Evolutionary conservation across 148 eudicot species (phyloP).

Genomic region (Rhododendron williamsianum): DNA sequence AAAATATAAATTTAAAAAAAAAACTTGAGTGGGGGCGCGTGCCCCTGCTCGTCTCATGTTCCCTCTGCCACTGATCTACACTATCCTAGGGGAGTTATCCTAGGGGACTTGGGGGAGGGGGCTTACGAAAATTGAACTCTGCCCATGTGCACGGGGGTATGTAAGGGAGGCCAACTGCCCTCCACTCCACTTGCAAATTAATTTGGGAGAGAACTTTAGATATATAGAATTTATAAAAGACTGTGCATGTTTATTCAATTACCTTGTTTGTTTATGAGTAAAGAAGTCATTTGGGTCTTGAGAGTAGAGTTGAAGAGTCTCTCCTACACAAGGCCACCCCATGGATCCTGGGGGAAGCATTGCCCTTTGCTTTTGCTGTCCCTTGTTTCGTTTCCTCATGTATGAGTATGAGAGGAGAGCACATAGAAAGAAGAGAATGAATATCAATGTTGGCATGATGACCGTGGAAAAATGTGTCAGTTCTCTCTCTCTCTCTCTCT

Average conservation of each 20-base stretch:
- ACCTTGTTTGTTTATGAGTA: constrained; percentile 58
- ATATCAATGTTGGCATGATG: background rate
- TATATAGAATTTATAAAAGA: background rate
- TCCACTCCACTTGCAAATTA: too few species aligned
- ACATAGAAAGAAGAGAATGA: constrained; percentile 20
- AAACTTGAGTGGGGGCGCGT: too few species aligned
- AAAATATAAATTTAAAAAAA: too few species aligned
- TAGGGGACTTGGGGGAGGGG: too few species aligned
- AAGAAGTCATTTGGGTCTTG: constrained; percentile 66
- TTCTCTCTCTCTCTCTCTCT: background rate
- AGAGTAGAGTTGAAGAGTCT: constrained; percentile 74
- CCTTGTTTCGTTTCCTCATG: constrained; percentile 14
- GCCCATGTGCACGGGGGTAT: too few species aligned
- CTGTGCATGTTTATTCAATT: background rate
- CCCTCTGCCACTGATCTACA: too few species aligned
- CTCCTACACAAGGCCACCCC: constrained; percentile 87
- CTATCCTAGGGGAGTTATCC: too few species aligned
- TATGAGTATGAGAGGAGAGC: constrained; percentile 21
- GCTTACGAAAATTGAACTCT: too few species aligned
- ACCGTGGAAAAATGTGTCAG: background rate
- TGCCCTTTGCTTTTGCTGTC: constrained; percentile 22
- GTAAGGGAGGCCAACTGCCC: too few species aligned
- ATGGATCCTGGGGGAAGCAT: constrained; percentile 81
- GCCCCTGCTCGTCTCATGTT: too few species aligned
- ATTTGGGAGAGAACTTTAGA: background rate